Evolutionary conservation across 495 filamentous ascomycete species (phyloP).

Genomic region (Daldinia concentrica): DNA sequence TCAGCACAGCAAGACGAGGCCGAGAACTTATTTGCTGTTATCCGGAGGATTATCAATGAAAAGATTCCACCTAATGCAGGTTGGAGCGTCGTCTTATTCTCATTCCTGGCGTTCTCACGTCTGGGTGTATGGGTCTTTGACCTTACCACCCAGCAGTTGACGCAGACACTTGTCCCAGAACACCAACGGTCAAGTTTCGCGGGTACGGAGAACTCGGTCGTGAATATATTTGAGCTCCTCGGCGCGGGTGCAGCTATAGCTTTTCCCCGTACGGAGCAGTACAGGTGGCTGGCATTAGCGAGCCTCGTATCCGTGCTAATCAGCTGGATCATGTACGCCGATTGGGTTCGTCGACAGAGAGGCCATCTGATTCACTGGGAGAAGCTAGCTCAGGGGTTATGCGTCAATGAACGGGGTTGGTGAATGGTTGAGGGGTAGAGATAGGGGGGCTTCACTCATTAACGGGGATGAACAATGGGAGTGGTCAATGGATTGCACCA

Average conservation of each 20-base stretch:
- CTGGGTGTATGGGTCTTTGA: conserved; percentile 58
- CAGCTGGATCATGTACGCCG: conserved; percentile 50
- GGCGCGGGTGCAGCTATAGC: conserved; percentile 50
- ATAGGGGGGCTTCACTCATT: neutral
- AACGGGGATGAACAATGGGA: too few relatives aligned
- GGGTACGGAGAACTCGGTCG: conserved; percentile 54
- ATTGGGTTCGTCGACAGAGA: conserved; percentile 51
- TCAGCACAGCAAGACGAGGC: conserved; percentile 33
- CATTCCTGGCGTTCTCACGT: conserved; percentile 56
- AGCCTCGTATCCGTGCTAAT: conserved; percentile 47
- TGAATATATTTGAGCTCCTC: conserved; percentile 53
- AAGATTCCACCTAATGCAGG: conserved; percentile 25
- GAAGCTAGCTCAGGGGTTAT: conserved; percentile 30
- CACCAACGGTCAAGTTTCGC: conserved; percentile 54
- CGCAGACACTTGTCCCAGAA: conserved; percentile 50
- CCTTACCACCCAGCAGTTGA: conserved; percentile 57
- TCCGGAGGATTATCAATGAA: conserved; percentile 10
- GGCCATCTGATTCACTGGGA: conserved; percentile 47
- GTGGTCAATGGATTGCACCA: too few relatives aligned
- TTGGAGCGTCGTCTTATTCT: conserved; percentile 50
- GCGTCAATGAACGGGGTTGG: conserved; percentile 12
- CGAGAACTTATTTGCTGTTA: neutral
- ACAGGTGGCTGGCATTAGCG: conserved; percentile 51
- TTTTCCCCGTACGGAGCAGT: conserved; percentile 51
- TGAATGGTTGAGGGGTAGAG: neutral